These are phyloP conservation scores for Trametes cinnabarina DNA, from an alignment of 768 basidiomycete genomes.

Conservation along the genomic window DNA sequence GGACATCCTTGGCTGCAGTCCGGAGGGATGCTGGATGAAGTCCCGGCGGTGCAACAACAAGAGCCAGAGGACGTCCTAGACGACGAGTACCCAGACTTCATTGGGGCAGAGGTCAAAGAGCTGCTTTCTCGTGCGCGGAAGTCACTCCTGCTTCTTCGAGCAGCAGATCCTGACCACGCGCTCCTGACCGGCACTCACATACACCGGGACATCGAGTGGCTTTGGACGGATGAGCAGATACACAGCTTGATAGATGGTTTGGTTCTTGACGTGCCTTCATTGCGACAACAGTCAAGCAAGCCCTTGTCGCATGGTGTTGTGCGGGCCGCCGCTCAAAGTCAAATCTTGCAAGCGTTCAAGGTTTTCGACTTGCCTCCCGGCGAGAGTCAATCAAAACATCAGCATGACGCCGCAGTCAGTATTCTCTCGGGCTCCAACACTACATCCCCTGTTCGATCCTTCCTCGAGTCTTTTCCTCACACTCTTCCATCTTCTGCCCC, in stretches of 20 bases:
- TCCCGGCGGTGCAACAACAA: slow-evolving; percentile 30
- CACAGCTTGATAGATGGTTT: slow-evolving; percentile 16
- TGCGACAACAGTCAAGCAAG: not conserved
- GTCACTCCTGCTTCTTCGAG: slow-evolving; percentile 62
- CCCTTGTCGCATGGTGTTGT: not conserved
- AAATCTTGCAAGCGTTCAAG: not conserved
- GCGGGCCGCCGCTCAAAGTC: not conserved
- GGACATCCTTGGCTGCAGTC: not conserved
- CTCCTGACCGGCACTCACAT: slow-evolving; percentile 37
- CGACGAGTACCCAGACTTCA: slow-evolving; percentile 59
- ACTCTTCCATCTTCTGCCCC: slow-evolving; percentile 62
- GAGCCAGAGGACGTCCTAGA: slow-evolving; percentile 36
- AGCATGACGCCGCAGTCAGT: slow-evolving; percentile 9
- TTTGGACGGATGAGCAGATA: slow-evolving; percentile 61
- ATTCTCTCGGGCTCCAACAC: not conserved
- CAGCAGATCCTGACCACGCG: slow-evolving; percentile 63
- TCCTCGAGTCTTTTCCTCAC: slow-evolving; percentile 58
- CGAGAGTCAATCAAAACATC: not conserved
- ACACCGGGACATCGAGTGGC: slow-evolving; percentile 46
- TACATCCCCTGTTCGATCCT: slow-evolving; percentile 38
- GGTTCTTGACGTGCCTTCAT: not conserved
- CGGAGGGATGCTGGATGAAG: not conserved
- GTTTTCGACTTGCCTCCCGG: slow-evolving; percentile 20
- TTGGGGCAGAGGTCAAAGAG: slow-evolving; percentile 48
- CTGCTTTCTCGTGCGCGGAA: slow-evolving; percentile 64